Base-by-base conservation (phyloP, 345 rosid genomes). In the Theobroma cacao region DNA sequence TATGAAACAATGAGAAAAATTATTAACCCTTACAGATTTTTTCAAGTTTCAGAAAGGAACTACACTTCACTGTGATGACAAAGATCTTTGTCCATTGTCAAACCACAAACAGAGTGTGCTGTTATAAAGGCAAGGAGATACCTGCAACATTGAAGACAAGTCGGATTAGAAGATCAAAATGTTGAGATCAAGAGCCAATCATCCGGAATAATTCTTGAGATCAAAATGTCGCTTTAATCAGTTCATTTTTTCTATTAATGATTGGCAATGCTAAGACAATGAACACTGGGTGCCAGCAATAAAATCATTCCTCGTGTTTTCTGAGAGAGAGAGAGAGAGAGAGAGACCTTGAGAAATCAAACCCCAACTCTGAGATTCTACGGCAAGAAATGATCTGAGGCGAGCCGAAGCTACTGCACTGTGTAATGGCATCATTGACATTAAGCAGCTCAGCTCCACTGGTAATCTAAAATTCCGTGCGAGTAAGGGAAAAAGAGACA, bases 341-440 rank as follows among this genome's bases (percentile, higher is more conserved):
- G 64, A 75, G 12, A 31, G 8, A 85, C 87, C 87, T 82, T 77
- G 85, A 64, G 85, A 84, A 38, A 85, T 77, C 80, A 82, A 80
- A 43, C 78, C 63, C 87, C 85, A 85, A 70, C 67, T 75, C 75
- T 77, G 80, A 60, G 84, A 80, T 65, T 82, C 82, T 0, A 71
- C 30, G 26, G 84, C 66, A 36, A 85, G 75, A 48, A 75, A 67
- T 13, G 84, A 85, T 58, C 11, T 73, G 36, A 85, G 75, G 11
- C 85, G 82, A 43, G 87, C 80, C 1, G 84, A 85, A 64, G 87
- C 85, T 52, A 75, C 56, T 36, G 82, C 77, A 72, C 73, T 82
- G 53, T 85, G 83, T 34, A 82, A 82, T 15, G 87, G 87, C 84
- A 85, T 48, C 83, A 77, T 71, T 3, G 85, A 82, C 20, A 82